These are phyloP conservation scores for Gleditsia sinensis DNA, from an alignment of 306 rosid species.

Conservation along the genomic window DNA sequence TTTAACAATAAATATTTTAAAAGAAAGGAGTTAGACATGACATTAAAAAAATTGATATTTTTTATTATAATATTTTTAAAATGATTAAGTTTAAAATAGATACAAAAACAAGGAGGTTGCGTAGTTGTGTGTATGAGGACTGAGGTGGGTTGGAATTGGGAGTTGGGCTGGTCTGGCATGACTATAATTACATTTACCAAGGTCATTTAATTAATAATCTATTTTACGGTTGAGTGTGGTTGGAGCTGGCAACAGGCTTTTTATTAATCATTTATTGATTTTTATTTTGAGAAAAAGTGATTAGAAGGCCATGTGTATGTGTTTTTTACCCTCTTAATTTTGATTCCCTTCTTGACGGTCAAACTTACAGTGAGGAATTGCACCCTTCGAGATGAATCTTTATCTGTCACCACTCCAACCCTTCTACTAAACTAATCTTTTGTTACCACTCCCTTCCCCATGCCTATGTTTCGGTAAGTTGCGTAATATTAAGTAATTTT, in stretches of 20 bases:
- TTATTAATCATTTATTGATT: not conserved
- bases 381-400: constrained; percentile 71
- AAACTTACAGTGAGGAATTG: constrained; percentile 62
- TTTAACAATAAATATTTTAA: no score
- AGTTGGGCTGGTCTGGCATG: not conserved
- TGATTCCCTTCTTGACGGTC: constrained; percentile 89
- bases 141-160: not conserved
- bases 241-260: not conserved
- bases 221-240: not conserved
- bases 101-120: no score
- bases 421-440: not conserved
- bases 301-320: constrained; percentile 69
- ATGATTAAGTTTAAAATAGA: no score
- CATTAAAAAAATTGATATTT: no score
- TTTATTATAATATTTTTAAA: no score
- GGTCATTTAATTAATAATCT: not conserved
- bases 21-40: no score
- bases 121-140: no score
- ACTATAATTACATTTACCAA: not conserved
- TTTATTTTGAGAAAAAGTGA: constrained; percentile 28
- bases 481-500: no score
- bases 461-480: no score
- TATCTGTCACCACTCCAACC: constrained; percentile 44
- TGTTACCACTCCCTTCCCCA: constrained; percentile 20
- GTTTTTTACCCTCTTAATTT: constrained; percentile 58